Evolutionary conservation across 345 rosid genomes (phyloP).

Genomic region (Euclidium syriacum): DNA sequence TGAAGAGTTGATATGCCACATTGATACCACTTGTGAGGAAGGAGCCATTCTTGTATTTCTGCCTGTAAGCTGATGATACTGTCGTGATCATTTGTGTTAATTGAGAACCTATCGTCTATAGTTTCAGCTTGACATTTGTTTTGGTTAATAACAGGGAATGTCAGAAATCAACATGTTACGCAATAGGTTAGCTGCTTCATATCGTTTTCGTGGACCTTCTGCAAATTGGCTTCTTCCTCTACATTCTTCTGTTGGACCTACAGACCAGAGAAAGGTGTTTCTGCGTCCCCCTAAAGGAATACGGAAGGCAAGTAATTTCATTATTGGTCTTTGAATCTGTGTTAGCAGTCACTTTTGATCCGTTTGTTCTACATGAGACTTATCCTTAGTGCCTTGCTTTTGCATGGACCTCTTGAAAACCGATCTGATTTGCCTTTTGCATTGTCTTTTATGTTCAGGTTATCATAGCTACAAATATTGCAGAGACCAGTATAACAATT

Average conservation of each 20-base stretch:
- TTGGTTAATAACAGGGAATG: slow-evolving; percentile 52
- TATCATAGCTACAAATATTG: slow-evolving; percentile 84
- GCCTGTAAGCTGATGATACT: slow-evolving; percentile 62
- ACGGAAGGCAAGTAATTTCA: slow-evolving; percentile 74
- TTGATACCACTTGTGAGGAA: slow-evolving; percentile 70
- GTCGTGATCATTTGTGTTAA: no score
- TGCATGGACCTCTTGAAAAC: neutral
- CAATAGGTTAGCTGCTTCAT: slow-evolving; percentile 73
- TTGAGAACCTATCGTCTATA: neutral
- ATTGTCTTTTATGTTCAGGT: slow-evolving; percentile 44
- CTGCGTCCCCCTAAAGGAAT: slow-evolving; percentile 62
- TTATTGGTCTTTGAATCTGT: no score
- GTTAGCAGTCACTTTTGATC: slow-evolving; percentile 13
- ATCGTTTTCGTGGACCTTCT: slow-evolving; percentile 76
- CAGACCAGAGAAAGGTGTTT: slow-evolving; percentile 73
- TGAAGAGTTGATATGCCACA: slow-evolving; percentile 80
- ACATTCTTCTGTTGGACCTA: slow-evolving; percentile 79
- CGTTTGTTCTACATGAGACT: neutral
- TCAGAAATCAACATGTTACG: slow-evolving; percentile 65
- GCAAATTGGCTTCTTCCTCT: slow-evolving; percentile 84
- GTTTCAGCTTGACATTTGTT: slow-evolving; percentile 12
- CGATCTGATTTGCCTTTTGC: slow-evolving; percentile 7
- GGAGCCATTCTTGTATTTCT: slow-evolving; percentile 84
- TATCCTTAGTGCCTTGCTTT: neutral
- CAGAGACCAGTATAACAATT: slow-evolving; percentile 90